Base-by-base conservation (phyloP, 2,329 filamentous ascomycete species). In the Clonostachys solani region DNA sequence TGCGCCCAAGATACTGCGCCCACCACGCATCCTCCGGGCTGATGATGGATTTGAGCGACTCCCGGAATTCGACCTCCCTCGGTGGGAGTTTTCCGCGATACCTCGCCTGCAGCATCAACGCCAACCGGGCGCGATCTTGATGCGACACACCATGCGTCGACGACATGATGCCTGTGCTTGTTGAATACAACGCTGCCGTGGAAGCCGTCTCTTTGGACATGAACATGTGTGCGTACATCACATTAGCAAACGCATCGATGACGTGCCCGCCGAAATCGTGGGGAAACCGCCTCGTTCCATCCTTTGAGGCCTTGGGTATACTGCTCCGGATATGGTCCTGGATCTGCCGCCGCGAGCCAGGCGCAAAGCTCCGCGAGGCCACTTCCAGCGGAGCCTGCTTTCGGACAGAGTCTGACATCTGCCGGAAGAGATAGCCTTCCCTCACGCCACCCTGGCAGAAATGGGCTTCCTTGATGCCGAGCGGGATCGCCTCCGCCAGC, bases 391-490 rank as follows among this genome's bases (percentile, higher is more conserved):
- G 83, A 47, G 80, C 67, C 49, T 82, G 69, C 2, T 65, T 65
- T 42, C 80, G 74, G 9, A 78, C 62, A 1, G 67, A 58, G 0
- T 64, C 55, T 0, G 69, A 51, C 8, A 88, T 71, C 38, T 68
- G 69, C 12, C 73, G 66, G 60, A 83, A 89, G 2, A 87, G 67
- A 47, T 77, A 77, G 0, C 85, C 85, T 65, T 88, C 85, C 33
- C 85, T 70, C 3, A 88, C 83, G 5, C 85, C 85, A 16, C 85
- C 85, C 58, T 89, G 85, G 50, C 83, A 86, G 66, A 89, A 89
- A 33, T 80, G 75, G 3, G 86, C 80, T 35, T 76, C 71, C 40
- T 75, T 74, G 51, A 87, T 79, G n/a, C 65, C 66, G 37, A 69
- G 66, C 1, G 84, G 83, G 12, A 87, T 68, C 4, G 80, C 78